Percentiles rank a stretch among this genome's conserved stretches.
phyloP scores from a whole-genome alignment of 2,329 filamentous ascomycete genomes.

The Hypoxylon sp. region DNA sequence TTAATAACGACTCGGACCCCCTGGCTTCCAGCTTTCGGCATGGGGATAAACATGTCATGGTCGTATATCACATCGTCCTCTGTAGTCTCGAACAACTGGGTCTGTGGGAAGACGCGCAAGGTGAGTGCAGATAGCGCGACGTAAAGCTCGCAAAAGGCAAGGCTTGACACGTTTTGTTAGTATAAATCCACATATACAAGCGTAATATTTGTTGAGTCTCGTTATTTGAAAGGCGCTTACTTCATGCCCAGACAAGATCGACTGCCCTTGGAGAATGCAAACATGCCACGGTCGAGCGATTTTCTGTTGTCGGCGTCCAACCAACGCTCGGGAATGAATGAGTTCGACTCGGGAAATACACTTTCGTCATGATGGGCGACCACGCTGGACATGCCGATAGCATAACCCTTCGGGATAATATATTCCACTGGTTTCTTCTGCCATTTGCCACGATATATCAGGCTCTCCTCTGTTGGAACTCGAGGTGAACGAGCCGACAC shows the following conservation, averaged over 20 bases:
- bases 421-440: constrained; percentile 45
- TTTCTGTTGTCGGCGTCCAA: constrained; percentile 52
- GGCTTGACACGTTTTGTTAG: constrained; percentile 13
- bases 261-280: constrained; percentile 58
- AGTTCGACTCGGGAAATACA: constrained; percentile 54
- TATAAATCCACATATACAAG: not conserved
- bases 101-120: constrained; percentile 47
- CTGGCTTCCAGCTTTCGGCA: constrained; percentile 31
- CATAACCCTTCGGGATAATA: constrained; percentile 54
- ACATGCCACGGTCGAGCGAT: constrained; percentile 54
- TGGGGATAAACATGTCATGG: constrained; percentile 47
- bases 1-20: constrained; percentile 34
- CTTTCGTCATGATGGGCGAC: constrained; percentile 57
- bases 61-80: constrained; percentile 50
- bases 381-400: constrained; percentile 55
- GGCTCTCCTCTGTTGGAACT: constrained; percentile 49
- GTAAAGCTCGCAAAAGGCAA: constrained; percentile 48
- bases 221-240: constrained; percentile 42
- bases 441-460: constrained; percentile 49
- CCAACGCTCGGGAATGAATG: constrained; percentile 58
- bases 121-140: constrained; percentile 45
- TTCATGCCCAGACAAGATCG: constrained; percentile 59
- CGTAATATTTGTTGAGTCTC: too few relatives aligned
- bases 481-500: constrained; percentile 48
- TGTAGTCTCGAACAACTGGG: constrained; percentile 48